Base-by-base conservation (phyloP, 1,284 basidiomycete genomes). In the Anthracocystis walkeri region DNA sequence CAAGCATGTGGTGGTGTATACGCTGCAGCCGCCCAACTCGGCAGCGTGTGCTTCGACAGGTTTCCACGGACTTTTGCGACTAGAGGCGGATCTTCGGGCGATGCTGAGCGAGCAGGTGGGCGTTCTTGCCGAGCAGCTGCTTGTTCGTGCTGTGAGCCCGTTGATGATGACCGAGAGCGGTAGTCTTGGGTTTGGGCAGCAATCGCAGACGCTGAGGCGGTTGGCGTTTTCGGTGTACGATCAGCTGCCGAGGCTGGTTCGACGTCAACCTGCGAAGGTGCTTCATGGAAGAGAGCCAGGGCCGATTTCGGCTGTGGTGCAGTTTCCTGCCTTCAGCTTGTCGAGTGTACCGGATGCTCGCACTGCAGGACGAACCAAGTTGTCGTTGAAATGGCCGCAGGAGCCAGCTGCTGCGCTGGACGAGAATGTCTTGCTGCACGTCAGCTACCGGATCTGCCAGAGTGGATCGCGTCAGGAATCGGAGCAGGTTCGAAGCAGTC, bases 171-270 rank as follows among this genome's bases (percentile, higher is more conserved):
- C 64, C 23, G 75, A 79, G 40, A 58, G 64, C 44, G 75, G 65
- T 23, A 64, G 60, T 31, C 50, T 69, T 4, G 70, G 72, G 0
- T 58, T 79, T 12, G 63, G 71, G 7, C 59, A 65, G 48, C 48
- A 59, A 11, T 31, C 35, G 35, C 52, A 65, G 23, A 48, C 59
- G 18, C 27, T 79, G 52, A 52, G 71, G 23, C 35, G 57, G 12
- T 45, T 77, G 33, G 70, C 60, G 5, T 70, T 79, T 35, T 65
- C 68, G 21, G 65, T 79, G 33, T 79, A 77, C 55, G 78, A 79
- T 42, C 67, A 74, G 50, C 55, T 79, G 44, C 55, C 58, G 20
- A 54, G 78, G 23, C 60, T 67, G 10, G 69, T 77, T 8, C 49
- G 63, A 14, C 48, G 71, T 12, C 66, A 67, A 21, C 69, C 71